Evolutionary conservation across 768 basidiomycete genomes (phyloP).

Genomic region (Clavaria fumosa): DNA sequence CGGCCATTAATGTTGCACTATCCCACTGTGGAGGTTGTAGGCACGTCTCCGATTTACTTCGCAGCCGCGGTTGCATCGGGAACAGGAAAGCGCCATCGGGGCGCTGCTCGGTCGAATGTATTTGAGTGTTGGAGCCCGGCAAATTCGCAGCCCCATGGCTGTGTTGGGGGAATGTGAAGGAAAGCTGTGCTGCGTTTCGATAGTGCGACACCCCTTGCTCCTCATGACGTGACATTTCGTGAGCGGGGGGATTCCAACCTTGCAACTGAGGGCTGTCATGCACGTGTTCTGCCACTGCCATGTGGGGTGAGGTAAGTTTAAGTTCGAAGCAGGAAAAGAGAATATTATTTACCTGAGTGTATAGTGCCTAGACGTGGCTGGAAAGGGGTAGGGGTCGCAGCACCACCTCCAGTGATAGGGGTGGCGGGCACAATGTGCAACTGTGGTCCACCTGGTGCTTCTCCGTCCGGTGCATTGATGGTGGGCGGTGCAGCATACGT

Average conservation of each 20-base stretch:
- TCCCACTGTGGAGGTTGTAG: constrained; percentile 43
- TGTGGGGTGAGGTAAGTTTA: no score
- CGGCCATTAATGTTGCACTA: constrained; percentile 9
- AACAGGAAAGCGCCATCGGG: constrained; percentile 22
- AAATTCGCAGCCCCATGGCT: constrained; percentile 2
- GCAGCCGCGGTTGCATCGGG: constrained; percentile 18
- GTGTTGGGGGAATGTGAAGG: constrained; percentile 2
- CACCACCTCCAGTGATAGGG: constrained; percentile 51
- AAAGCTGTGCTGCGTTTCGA: constrained; percentile 4
- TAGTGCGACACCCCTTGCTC: background rate
- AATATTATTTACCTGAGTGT: no score
- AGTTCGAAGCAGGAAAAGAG: constrained; percentile 2
- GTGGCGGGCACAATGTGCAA: constrained; percentile 77
- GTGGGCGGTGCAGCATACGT: constrained; percentile 25
- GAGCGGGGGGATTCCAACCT: constrained; percentile 6
- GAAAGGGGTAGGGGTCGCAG: constrained; percentile 33
- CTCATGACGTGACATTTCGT: background rate
- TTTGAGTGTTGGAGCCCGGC: constrained; percentile 1
- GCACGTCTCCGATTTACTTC: constrained; percentile 48
- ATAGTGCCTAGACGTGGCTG: no score
- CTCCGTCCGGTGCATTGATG: constrained; percentile 49
- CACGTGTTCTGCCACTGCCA: background rate
- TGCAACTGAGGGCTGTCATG: constrained; percentile 2
- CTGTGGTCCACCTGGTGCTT: constrained; percentile 40
- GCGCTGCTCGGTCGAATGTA: constrained; percentile 9